Evolutionary conservation across 108 stramenopile species (phyloP).

Genomic region (Mediolabrus comicus): DNA sequence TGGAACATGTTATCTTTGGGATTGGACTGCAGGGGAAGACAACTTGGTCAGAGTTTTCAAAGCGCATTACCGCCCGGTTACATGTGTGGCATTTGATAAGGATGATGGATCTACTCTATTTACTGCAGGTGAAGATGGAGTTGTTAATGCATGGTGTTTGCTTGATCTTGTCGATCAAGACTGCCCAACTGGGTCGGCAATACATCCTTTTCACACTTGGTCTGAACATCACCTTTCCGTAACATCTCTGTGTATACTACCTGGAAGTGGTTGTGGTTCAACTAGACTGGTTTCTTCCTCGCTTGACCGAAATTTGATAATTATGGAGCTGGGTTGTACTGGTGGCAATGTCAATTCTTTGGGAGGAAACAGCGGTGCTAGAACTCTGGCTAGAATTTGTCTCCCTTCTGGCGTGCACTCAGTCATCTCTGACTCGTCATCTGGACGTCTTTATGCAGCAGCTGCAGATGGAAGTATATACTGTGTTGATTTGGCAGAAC

Average conservation of each 20-base stretch:
- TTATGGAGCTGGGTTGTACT: slow-evolving; percentile 54
- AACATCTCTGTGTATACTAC: slow-evolving; percentile 41
- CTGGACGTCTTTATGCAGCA: slow-evolving; percentile 65
- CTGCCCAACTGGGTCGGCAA: background rate
- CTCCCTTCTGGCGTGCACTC: slow-evolving; percentile 52
- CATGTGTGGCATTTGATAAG: slow-evolving; percentile 52
- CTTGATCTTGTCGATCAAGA: slow-evolving; percentile 55
- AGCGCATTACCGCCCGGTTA: slow-evolving; percentile 76
- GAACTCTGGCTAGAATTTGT: slow-evolving; percentile 50
- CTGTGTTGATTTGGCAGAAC: slow-evolving; percentile 64
- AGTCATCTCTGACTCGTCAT: slow-evolving; percentile 34
- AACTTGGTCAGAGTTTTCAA: slow-evolving; percentile 58
- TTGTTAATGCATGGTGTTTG: slow-evolving; percentile 71
- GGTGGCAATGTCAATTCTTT: slow-evolving; percentile 1
- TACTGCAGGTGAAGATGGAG: slow-evolving; percentile 84
- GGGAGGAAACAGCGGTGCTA: slow-evolving; percentile 30
- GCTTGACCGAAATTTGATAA: slow-evolving; percentile 60
- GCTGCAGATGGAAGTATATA: slow-evolving; percentile 69
- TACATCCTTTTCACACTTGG: slow-evolving; percentile 70
- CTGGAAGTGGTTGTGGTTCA: slow-evolving; percentile 28
- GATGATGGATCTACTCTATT: slow-evolving; percentile 69
- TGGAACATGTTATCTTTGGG: slow-evolving; percentile 69
- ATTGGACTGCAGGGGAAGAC: slow-evolving; percentile 50
- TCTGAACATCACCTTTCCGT: slow-evolving; percentile 72
- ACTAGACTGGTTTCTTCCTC: slow-evolving; percentile 60